Conservation (phyloP, 2,329 filamentous ascomycete species). For the Dryadomyces quercivorus region DNA sequence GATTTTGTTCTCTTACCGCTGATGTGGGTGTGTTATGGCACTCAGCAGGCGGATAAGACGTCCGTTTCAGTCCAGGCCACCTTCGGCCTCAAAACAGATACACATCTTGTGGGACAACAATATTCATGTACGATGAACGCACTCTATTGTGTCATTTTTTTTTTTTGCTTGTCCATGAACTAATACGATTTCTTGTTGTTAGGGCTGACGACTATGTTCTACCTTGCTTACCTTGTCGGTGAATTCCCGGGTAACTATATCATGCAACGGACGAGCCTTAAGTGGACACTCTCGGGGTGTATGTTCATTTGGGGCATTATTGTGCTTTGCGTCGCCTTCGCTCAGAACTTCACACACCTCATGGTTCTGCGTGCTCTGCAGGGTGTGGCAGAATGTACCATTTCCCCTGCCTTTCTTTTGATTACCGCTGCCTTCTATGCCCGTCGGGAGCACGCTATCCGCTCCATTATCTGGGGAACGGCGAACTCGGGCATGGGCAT, state of each 20-base stretch:
- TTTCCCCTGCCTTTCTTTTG: constrained; percentile 22
- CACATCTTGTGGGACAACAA: constrained; percentile 16
- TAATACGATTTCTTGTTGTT: background rate
- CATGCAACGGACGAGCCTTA: constrained; percentile 17
- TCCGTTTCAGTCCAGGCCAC: constrained; percentile 25
- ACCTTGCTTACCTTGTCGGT: constrained; percentile 19
- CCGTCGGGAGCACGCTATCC: constrained; percentile 22
- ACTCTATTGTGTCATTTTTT: background rate
- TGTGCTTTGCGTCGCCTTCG: constrained; percentile 24
- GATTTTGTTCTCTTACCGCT: constrained; percentile 24
- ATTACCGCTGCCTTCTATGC: constrained; percentile 25
- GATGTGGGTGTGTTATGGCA: constrained; percentile 28
- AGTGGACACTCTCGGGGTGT: constrained; percentile 15
- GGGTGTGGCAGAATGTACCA: constrained; percentile 27
- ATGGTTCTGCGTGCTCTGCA: constrained; percentile 23
- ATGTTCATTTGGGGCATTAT: constrained; percentile 20
- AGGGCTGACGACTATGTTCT: constrained; percentile 23
- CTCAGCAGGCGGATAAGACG: constrained; percentile 36
- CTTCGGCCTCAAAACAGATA: constrained; percentile 22
- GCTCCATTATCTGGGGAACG: constrained; percentile 21
- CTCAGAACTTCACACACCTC: constrained; percentile 25
- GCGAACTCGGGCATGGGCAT: constrained; percentile 16
- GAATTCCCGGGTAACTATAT: constrained; percentile 21
- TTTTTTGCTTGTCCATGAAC: too few species aligned
- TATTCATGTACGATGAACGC: constrained; percentile 8